Conservation (phyloP, 1,284 basidiomycete genomes). For the Sporisorium graminicola region DNA sequence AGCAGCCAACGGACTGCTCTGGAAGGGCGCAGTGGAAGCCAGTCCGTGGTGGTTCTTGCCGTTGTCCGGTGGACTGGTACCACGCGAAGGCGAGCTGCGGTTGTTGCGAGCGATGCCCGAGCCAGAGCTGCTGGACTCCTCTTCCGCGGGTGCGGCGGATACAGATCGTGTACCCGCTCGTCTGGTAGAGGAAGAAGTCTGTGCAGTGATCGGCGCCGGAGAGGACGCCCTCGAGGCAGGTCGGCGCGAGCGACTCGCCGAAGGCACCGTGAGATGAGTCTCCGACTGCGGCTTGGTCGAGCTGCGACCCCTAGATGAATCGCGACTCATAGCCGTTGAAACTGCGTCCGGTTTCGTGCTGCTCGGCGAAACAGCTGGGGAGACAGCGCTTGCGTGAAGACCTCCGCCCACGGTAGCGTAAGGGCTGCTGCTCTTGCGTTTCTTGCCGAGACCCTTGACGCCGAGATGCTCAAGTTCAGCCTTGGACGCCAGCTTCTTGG, state of each 20-base stretch:
- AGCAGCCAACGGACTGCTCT: conserved; percentile 50
- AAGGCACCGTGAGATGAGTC: conserved; percentile 30
- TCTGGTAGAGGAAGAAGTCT: conserved; percentile 13
- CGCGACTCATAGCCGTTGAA: conserved; percentile 43
- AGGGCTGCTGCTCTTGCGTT: conserved; percentile 64
- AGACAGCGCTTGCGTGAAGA: background rate
- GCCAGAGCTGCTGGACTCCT: conserved; percentile 13
- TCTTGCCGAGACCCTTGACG: conserved; percentile 59
- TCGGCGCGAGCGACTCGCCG: conserved; percentile 42
- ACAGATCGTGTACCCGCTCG: conserved; percentile 31
- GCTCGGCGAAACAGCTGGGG: conserved; percentile 17
- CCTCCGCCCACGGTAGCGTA: conserved; percentile 43
- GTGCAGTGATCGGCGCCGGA: conserved; percentile 34
- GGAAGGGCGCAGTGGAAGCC: conserved; percentile 49
- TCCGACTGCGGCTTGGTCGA: conserved; percentile 33
- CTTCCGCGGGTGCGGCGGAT: conserved; percentile 31
- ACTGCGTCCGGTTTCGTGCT: conserved; percentile 10
- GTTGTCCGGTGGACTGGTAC: conserved; percentile 42
- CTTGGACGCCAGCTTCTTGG: conserved; percentile 53
- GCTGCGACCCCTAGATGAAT: conserved; percentile 35
- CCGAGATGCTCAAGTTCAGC: conserved; percentile 64
- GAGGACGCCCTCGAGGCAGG: conserved; percentile 45
- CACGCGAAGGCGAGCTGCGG: conserved; percentile 28
- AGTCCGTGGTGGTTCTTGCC: conserved; percentile 41
- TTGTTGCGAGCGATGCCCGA: conserved; percentile 8